Percentiles rank a stretch among this genome's conserved stretches.
phyloP scores from a whole-genome alignment of 495 filamentous ascomycete genomes.

The Podospora australis region DNA sequence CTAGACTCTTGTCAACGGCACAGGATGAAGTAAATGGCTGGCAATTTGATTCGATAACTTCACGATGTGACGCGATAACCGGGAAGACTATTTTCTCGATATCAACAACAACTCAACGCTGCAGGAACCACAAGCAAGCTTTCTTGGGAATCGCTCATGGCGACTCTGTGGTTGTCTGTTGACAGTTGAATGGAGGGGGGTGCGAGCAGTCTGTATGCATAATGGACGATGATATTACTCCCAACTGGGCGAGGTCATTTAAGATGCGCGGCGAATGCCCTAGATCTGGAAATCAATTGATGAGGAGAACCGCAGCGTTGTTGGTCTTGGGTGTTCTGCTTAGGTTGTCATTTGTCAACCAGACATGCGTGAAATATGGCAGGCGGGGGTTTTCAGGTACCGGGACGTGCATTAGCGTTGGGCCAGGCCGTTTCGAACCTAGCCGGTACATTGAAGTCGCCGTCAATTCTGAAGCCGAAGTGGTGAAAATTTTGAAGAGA shows the following conservation, averaged over 20 bases:
- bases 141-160: background rate
- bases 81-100: background rate
- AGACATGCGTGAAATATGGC: too few relatives aligned
- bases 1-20: too few relatives aligned
- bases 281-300: background rate
- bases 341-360: too few relatives aligned
- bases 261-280: background rate
- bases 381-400: too few relatives aligned
- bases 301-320: background rate
- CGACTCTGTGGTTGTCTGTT: background rate
- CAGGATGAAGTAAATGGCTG: too few relatives aligned
- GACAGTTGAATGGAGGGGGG: background rate
- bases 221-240: background rate
- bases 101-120: background rate
- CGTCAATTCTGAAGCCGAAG: too few relatives aligned
- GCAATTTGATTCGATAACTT: too few relatives aligned
- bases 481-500: too few relatives aligned
- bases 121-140: background rate
- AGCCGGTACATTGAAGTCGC: too few relatives aligned
- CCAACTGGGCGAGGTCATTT: background rate
- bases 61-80: background rate
- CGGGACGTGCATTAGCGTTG: too few relatives aligned
- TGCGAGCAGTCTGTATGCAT: background rate
- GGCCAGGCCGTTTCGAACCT: too few relatives aligned
- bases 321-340: background rate